Evolutionary conservation across 805 yeast species (phyloP).

Genomic region (Jamesozyma piceae): DNA sequence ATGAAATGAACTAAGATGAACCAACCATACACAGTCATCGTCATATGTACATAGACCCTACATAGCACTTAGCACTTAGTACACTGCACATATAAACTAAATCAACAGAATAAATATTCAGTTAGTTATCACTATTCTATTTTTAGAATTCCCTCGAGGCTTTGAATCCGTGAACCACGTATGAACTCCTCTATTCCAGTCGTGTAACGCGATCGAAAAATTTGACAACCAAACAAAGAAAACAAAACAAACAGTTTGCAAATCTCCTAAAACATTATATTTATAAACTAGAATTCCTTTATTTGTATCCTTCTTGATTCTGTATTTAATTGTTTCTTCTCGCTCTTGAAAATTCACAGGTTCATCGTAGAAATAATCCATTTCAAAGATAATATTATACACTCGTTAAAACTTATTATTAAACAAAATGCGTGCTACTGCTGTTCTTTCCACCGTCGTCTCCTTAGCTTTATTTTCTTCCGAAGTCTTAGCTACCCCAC

Average conservation of each 20-base stretch:
- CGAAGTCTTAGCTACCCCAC: conserved; percentile 60
- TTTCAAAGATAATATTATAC: not conserved
- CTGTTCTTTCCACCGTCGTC: conserved; percentile 21
- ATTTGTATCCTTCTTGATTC: not conserved
- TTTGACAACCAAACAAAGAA: not conserved
- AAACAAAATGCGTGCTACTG: conserved; percentile 21
- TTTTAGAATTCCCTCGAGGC: too few species aligned
- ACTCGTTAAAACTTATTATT: not conserved
- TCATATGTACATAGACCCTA: too few species aligned
- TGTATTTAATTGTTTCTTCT: not conserved
- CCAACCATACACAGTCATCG: too few species aligned
- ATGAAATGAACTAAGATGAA: too few species aligned
- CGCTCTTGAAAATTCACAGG: too few species aligned
- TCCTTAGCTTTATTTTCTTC: conserved; percentile 22
- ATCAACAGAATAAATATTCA: too few species aligned
- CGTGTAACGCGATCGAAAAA: not conserved
- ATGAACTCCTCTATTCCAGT: too few species aligned
- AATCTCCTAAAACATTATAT: not conserved
- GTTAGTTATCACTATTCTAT: too few species aligned
- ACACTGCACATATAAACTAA: too few species aligned
- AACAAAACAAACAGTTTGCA: not conserved
- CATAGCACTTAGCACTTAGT: too few species aligned
- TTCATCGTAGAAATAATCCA: not conserved
- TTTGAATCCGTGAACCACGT: too few species aligned
- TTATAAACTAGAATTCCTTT: not conserved